These are phyloP conservation scores for Macrophomina phaseolina DNA, from an alignment of 2,329 filamentous ascomycete genomes.

Conservation along the genomic window DNA sequence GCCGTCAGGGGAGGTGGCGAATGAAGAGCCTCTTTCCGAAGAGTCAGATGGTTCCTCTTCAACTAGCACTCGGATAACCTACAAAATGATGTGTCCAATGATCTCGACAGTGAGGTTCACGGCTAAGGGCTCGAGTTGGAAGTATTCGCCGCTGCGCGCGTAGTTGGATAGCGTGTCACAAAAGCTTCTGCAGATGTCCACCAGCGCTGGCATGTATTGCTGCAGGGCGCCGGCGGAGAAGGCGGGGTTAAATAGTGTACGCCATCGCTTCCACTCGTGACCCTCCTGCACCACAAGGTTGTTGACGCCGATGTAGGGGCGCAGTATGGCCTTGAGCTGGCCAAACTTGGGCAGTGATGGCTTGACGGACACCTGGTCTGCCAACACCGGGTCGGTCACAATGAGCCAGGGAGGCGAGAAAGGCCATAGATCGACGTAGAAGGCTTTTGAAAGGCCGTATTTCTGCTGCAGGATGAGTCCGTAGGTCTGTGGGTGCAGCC, in stretches of 20 bases:
- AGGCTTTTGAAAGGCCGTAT: not conserved
- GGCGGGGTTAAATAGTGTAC: not conserved
- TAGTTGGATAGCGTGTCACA: too few relatives aligned
- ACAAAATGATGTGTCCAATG: not conserved
- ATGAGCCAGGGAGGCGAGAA: not conserved
- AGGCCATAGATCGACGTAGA: not conserved
- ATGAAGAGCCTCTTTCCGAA: too few relatives aligned
- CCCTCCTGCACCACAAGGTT: not conserved
- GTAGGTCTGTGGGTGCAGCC: not conserved
- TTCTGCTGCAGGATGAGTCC: not conserved
- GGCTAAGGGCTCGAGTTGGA: not conserved
- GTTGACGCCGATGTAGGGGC: not conserved
- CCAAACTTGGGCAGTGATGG: not conserved
- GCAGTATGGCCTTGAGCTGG: not conserved
- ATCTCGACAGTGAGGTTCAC: not conserved
- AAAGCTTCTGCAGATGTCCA: not conserved
- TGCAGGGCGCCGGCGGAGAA: not conserved
- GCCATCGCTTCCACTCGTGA: not conserved
- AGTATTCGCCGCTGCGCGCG: not conserved
- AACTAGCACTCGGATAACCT: not conserved
- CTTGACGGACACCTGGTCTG: not conserved
- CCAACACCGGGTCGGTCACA: not conserved
- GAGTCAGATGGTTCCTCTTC: too few relatives aligned
- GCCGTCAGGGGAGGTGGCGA: too few relatives aligned
- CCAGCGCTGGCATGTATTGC: not conserved